Evolutionary conservation across 306 rosid genomes (phyloP).

Genomic region (Inga laurina): DNA sequence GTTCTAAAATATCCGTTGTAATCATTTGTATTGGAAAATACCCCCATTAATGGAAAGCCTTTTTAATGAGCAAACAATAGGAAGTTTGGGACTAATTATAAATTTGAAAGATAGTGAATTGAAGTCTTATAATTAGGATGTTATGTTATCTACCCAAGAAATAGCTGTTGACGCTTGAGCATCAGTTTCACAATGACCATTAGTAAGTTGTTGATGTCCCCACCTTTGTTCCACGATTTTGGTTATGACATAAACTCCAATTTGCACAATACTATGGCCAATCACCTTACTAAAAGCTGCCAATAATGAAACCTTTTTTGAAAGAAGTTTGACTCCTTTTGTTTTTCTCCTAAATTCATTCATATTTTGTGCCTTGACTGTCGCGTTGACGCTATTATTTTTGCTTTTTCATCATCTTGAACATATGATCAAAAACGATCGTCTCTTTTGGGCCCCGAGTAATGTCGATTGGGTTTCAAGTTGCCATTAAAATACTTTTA

Average conservation of each 20-base stretch:
- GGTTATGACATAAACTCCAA: constrained; percentile 37
- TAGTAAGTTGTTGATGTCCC: background rate
- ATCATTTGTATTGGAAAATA: no score
- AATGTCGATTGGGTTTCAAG: background rate
- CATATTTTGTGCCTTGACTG: background rate
- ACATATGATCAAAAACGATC: background rate
- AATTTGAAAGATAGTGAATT: no score
- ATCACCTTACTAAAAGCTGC: constrained; percentile 7
- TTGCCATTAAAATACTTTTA: background rate
- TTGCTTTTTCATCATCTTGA: no score
- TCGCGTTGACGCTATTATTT: constrained; percentile 7
- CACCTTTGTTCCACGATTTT: constrained; percentile 17
- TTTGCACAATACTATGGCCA: constrained; percentile 34
- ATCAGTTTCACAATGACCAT: background rate
- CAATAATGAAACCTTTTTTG: constrained; percentile 30
- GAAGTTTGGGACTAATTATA: no score
- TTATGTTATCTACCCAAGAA: background rate
- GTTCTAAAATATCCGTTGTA: no score
- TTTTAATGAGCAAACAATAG: no score
- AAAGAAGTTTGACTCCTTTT: background rate
- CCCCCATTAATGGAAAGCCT: no score
- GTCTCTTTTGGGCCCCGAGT: background rate
- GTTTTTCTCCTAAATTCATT: constrained; percentile 21
- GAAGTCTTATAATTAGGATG: no score
- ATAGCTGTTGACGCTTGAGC: background rate